Percentiles rank a stretch among this genome's conserved stretches.
These are phyloP conservation scores for Lineolata rhizophorae DNA, from an alignment of 495 filamentous ascomycete species.

Conservation along the genomic window DNA sequence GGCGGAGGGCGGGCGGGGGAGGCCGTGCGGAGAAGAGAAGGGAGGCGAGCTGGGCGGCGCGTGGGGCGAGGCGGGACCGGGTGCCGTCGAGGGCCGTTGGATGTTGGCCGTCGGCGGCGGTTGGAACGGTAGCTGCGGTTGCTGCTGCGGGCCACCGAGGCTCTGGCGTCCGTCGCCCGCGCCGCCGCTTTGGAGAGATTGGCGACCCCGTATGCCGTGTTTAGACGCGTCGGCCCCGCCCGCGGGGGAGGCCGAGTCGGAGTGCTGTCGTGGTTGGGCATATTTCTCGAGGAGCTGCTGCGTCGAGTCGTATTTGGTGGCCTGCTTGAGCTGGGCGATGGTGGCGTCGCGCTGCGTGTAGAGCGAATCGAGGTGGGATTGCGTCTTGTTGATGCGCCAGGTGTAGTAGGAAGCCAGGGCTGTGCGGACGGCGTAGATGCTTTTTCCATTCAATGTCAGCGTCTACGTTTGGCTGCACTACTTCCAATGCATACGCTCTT, in stretches of 20 bases:
- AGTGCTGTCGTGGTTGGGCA: conserved; percentile 22
- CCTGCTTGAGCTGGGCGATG: conserved; percentile 81
- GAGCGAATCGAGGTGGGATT: conserved; percentile 44
- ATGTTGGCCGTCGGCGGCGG: conserved; percentile 87
- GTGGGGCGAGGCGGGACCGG: conserved; percentile 6
- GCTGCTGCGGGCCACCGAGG: no score
- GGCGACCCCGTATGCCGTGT: conserved; percentile 5
- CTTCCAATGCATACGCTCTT: no score
- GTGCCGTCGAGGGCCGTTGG: conserved; percentile 7
- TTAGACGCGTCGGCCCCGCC: conserved; percentile 28
- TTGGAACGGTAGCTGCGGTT: conserved; percentile 22
- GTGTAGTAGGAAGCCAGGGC: conserved; percentile 47
- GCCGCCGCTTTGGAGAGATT: conserved; percentile 8
- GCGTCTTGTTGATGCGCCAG: conserved; percentile 49
- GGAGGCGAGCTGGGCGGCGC: conserved; percentile 8
- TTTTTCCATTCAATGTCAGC: conserved; percentile 11
- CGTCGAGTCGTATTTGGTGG: conserved; percentile 88
- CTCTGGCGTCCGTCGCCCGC: conserved; percentile 11
- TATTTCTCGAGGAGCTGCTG: conserved; percentile 89
- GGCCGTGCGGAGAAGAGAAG: conserved; percentile 5
- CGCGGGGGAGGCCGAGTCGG: conserved; percentile 12
- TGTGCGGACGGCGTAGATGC: conserved; percentile 45
- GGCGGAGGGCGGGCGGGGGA: conserved; percentile 10
- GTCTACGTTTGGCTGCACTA: neutral
- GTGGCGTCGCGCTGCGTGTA: conserved; percentile 61